Conservation (phyloP, 208 protist genomes). For the Borovskyia barvae region DNA sequence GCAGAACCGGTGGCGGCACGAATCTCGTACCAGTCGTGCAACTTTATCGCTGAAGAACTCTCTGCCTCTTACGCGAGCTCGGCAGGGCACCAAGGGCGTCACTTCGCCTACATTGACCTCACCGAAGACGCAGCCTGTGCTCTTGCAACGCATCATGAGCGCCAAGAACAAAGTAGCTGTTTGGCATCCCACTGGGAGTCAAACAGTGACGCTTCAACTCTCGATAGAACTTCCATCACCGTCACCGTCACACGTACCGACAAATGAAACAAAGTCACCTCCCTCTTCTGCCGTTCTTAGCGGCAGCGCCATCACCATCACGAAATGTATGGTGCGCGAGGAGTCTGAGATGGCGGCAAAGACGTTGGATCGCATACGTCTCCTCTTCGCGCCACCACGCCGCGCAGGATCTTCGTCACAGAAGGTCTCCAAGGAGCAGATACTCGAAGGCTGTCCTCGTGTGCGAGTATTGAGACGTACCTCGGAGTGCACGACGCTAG, state of each 20-base stretch:
- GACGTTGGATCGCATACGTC: conserved; percentile 75
- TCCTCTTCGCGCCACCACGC: conserved; percentile 51
- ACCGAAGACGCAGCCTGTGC: too few relatives aligned
- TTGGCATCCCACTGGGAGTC: conserved; percentile 26
- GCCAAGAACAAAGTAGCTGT: conserved; percentile 38
- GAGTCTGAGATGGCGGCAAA: conserved; percentile 45
- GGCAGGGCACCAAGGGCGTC: too few relatives aligned
- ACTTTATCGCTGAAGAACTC: too few relatives aligned
- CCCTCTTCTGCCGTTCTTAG: too few relatives aligned
- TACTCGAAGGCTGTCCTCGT: conserved; percentile 46
- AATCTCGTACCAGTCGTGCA: too few relatives aligned
- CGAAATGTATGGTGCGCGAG: conserved; percentile 81
- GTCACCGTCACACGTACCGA: too few relatives aligned
- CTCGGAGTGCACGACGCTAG: not conserved
- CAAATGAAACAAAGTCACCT: too few relatives aligned
- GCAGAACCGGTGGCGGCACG: conserved; percentile 1
- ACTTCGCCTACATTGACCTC: too few relatives aligned
- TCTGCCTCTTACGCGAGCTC: too few relatives aligned
- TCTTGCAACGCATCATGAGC: conserved; percentile 21
- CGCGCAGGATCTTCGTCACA: conserved; percentile 18
- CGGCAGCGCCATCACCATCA: not conserved
- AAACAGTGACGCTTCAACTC: conserved; percentile 43
- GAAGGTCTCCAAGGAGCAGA: conserved; percentile 34
- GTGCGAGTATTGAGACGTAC: conserved; percentile 46
- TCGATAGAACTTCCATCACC: conserved; percentile 11